Conservation (phyloP, 495 filamentous ascomycete genomes). For the Aspergillus carlsbadensis region DNA sequence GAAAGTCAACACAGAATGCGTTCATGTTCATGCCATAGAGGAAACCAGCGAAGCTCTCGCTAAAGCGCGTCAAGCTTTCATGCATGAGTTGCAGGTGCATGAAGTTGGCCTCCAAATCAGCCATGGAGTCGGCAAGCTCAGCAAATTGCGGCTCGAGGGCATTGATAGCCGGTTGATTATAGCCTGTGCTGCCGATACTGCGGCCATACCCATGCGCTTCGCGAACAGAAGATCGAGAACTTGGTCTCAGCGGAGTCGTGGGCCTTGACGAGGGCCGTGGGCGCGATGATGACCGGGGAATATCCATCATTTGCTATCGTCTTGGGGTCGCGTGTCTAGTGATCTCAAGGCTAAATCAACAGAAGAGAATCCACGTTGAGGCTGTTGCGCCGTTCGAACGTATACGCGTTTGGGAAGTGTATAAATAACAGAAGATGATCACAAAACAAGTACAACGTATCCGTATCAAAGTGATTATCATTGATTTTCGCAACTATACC, state of each 20-base stretch:
- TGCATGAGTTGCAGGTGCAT: slow-evolving; percentile 97
- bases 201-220: slow-evolving; percentile 59
- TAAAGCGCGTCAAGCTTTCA: slow-evolving; percentile 90
- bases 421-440: slow-evolving; percentile 3
- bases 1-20: slow-evolving; percentile 97
- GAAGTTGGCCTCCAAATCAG: slow-evolving; percentile 94
- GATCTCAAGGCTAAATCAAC: neutral
- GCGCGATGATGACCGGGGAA: slow-evolving; percentile 40
- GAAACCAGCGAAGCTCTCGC: slow-evolving; percentile 93
- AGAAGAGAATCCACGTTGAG: slow-evolving; percentile 5
- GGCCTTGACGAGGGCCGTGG: slow-evolving; percentile 66
- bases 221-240: slow-evolving; percentile 84
- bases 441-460: neutral
- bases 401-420: slow-evolving; percentile 12
- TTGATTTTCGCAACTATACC: neutral
- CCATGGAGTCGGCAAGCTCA: slow-evolving; percentile 91
- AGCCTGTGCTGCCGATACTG: slow-evolving; percentile 37
- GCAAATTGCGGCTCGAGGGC: slow-evolving; percentile 84
- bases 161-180: slow-evolving; percentile 73
- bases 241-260: slow-evolving; percentile 88
- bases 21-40: slow-evolving; percentile 98
- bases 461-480: too few relatives aligned
- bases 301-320: slow-evolving; percentile 31
- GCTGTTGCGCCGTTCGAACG: slow-evolving; percentile 4
- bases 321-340: neutral